Base-by-base conservation (phyloP, 176 grass and related monocot genomes). In the Oryza australiensis region DNA sequence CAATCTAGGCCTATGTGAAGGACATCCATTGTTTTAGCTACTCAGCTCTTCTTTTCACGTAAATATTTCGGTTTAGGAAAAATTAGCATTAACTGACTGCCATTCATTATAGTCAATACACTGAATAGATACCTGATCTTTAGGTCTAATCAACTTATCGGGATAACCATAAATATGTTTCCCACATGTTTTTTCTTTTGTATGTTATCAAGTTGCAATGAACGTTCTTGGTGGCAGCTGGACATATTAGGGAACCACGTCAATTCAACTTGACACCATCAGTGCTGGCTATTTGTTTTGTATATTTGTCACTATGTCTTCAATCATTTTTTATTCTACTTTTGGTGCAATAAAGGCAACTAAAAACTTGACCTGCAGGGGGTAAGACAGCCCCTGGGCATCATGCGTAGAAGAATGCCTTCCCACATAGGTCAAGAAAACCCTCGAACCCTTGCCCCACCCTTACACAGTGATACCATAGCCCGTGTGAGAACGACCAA, bases 211-310 rank as follows among this genome's bases (percentile, higher is more conserved):
- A 30, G 68, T 10, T 27, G 23, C 16, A 23, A 34, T 57, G 33
- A 38, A 43, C 24, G 30, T 72, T 62, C n/a, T 62, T 60, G 26
- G 67, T 41, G 24, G 79, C 57, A 81, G n/a, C 34, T 71, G 49
- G 69, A n/a, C n/a, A n/a, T n/a, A n/a, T n/a, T n/a, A n/a, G 55
- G 78, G 45, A 26, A 60, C 34, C 34, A 43, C 51, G 23, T 72
- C 1, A 38, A 57, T 40, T 70, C 7, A 34, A 70, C 30, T 12
- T 53, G 41, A 15, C 23, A 60, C 23, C 12, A 26, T 42, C 51
- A 32, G 10, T 66, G 62, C 41, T 68, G 30, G 4, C 16, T n/a
- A n/a, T n/a, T 68, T 20, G 15, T 68, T 68, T 16, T 35, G 15
- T 37, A 35, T 49, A 68, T 68, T 68, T 15, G 12, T 64, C n/a